Base-by-base conservation (phyloP, 78 protist species). In the Tieghemostelium lacteum region DNA sequence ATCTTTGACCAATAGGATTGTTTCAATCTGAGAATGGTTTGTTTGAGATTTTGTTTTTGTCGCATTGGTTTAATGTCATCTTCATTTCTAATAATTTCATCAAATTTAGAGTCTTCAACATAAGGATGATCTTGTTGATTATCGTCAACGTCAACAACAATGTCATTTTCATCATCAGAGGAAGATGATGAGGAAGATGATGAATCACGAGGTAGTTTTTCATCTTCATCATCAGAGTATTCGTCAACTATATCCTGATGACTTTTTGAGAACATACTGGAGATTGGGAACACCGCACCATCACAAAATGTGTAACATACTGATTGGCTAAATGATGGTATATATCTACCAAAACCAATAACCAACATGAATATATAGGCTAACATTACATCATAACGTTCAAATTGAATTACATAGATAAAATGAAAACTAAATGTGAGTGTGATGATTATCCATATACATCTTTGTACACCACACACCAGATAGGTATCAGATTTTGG, bases 251-350 rank as follows among this genome's bases (percentile, higher is more conserved):
- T 57, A n/a, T n/a, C 39, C 29, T 34, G 49, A 10, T 33, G 26
- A 14, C 57, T n/a, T n/a, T n/a, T n/a, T n/a, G n/a, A n/a, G n/a
- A n/a, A n/a, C n/a, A n/a, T n/a, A n/a, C n/a, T 28, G 14, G 69
- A 45, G 31, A 76, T 69, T 42, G 76, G 91, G 8, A 83, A 28
- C n/a, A 69, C 61, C 1, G 91, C 91, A 58, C 91, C 91, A 69
- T 83, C 91, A 20, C 63, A 66, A n/a, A 83, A 39, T 31, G 63
- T 57, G 58, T 83, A 83, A 63, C 91, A 83, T n/a, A 83, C 34
- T 58, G 78, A 69, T 45, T 69, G 66, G 29, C 78, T 55, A 26
- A 73, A 69, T 8, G 78, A 58, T 29, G 91, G 91, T 3, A 83
- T 17, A 36, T 83, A 69, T 83, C 65, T 66, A 31, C 91, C 91